Percentiles rank a stretch among this genome's conserved stretches.
phyloP scores from a whole-genome alignment of 352 stramenopile species.

The Phytophthora ohioensis region DNA sequence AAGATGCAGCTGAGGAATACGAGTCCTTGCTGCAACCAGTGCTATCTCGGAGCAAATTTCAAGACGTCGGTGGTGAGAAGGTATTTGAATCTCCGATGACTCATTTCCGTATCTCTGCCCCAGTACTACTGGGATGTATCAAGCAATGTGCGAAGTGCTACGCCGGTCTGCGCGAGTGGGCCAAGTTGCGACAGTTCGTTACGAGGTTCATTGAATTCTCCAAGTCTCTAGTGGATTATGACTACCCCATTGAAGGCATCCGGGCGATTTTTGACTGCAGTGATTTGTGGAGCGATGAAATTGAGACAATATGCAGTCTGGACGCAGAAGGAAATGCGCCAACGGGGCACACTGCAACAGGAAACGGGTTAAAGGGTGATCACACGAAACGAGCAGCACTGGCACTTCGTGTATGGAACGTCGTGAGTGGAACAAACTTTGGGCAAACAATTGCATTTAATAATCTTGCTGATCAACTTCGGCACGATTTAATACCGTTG shows the following conservation, averaged over 20 bases:
- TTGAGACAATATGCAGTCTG: conserved; percentile 39
- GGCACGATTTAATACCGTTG: conserved; percentile 35
- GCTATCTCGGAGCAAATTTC: conserved; percentile 5
- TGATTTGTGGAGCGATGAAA: conserved; percentile 49
- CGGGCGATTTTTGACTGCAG: conserved; percentile 45
- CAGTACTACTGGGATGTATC: conserved; percentile 52
- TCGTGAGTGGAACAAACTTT: conserved; percentile 21
- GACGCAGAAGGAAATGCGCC: conserved; percentile 19
- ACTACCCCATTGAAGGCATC: conserved; percentile 32
- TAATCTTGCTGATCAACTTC: conserved; percentile 19
- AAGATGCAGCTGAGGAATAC: conserved; percentile 67
- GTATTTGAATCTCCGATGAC: conserved; percentile 44
- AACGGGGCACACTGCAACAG: not conserved
- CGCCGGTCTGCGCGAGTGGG: conserved; percentile 51
- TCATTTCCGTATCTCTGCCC: conserved; percentile 47
- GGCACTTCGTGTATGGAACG: conserved; percentile 41
- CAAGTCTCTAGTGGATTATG: conserved; percentile 32
- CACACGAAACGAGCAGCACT: conserved; percentile 11
- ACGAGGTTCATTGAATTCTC: conserved; percentile 37
- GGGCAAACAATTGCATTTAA: not conserved
- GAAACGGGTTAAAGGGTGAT: conserved; percentile 4
- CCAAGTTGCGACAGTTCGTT: conserved; percentile 44
- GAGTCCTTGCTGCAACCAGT: conserved; percentile 50
- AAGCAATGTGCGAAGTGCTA: conserved; percentile 65
- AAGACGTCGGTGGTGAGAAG: not conserved